Conservation (phyloP, 768 basidiomycete species). For the Russula sp. region DNA sequence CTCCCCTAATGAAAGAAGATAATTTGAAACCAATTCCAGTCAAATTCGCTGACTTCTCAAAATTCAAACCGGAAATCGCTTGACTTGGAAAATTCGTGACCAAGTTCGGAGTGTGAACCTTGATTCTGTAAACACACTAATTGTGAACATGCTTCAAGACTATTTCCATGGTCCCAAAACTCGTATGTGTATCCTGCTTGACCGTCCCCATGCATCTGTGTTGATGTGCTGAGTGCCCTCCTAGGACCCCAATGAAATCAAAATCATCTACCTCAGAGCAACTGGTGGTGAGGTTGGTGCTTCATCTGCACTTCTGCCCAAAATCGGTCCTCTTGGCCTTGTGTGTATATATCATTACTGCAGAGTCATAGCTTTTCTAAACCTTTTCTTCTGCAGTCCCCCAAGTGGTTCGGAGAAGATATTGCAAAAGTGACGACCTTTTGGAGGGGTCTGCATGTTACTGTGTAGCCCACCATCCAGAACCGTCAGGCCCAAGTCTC, state of each 20-base stretch:
- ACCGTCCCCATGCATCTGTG: background rate
- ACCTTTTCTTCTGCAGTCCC: no score
- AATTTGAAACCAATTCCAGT: conserved; percentile 2
- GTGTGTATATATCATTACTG: conserved; percentile 63
- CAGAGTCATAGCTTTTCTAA: no score
- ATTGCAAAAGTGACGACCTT: conserved; percentile 97
- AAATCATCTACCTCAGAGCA: conserved; percentile 97
- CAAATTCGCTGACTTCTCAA: background rate
- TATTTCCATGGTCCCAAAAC: conserved; percentile 65
- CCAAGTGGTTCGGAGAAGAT: conserved; percentile 99
- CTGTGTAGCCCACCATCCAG: conserved; percentile 98
- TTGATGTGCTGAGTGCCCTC: background rate
- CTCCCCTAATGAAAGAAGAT: no score
- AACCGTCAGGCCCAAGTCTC: conserved; percentile 98
- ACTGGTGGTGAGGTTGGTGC: conserved; percentile 99
- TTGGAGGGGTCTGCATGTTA: conserved; percentile 99
- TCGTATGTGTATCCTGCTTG: conserved; percentile 42
- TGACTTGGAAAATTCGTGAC: background rate
- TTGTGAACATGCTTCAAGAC: conserved; percentile 14
- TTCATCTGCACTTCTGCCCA: conserved; percentile 95
- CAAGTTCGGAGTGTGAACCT: conserved; percentile 7
- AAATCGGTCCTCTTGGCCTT: conserved; percentile 99
- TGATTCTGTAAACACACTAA: background rate
- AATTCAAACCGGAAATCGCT: background rate
- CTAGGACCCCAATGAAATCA: conserved; percentile 97